Evolutionary conservation across 2,329 filamentous ascomycete species (phyloP), one percentile per base, ranked within the genome.

Genomic region (Penicillium thymicola): DNA sequence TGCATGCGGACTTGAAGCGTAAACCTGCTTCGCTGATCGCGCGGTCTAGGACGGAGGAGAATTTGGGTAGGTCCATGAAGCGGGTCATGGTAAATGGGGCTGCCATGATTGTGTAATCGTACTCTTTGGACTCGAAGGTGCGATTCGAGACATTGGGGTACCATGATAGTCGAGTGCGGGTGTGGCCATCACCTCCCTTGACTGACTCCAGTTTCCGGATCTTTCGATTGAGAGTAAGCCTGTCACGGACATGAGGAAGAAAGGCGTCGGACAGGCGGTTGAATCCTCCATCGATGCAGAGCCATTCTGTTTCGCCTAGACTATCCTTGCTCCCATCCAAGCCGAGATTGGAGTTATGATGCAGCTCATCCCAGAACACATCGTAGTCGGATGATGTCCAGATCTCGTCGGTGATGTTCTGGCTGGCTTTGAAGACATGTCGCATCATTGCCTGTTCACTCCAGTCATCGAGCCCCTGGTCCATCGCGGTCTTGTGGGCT

Each of bases 21-120:
- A 71, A 57, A 16, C 68, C 68, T 8, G 59, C 58, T 55, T 68
- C 64, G 54, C 62, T 63, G 43, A 67, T 71, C 6, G 51, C 14
- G 43, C 63, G 61, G 16, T 55, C 52, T 2, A 70, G 56, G 1
- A 67, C 61, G 1, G 64, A 65, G 3, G 74, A 75, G 61, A 72
- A 75, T 5, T 61, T 58, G 0, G 74, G 73, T 1, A 75, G 53
- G 5, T 75, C 66, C 74, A 72, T 74, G 54, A 73, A 72, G 30
- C 72, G 69, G 18, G 72, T 68, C 48, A 74, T 62, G 25, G 73
- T 76, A 45, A 76, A 70, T 0, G 74, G 74, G 0, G 70, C 70
- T 8, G 70, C 70, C 62, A 75, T 74, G 41, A 76, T 68, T 2
- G 73, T 65, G 54, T 76, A 76, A 52, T 76, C 74, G 34, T 74